Base-by-base conservation (phyloP, 1,284 basidiomycete species). In the Boletus coffeatus region DNA sequence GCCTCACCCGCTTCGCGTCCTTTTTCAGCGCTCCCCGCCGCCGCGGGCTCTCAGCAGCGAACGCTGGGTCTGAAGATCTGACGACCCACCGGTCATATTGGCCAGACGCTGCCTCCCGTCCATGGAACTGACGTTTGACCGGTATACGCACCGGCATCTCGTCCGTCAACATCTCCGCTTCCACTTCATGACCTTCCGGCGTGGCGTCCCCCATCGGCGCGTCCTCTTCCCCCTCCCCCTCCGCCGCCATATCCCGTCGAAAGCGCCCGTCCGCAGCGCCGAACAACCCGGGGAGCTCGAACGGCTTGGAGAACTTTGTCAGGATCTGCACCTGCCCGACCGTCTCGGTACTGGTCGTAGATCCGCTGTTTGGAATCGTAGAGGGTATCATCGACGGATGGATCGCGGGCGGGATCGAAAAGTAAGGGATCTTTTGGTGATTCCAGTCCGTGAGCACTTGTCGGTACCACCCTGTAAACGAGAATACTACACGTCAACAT, bases 371-470 rank as follows among this genome's bases (percentile, higher is more conserved):
- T 65, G 69, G 70, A 74, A 83, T 75, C 6, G 77, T 81, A 4
- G 85, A 85, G 25, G 85, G 90, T 64, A 89, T 79, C 32, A 84
- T 81, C 2, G 92, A 93, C 0, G 89, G 86, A 71, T 94, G 93
- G 3, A 92, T 73, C 3, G 79, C 72, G 0, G 96, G 96, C 25
- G 95, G 93, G 1, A 80, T 74, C 1, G 93, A 93, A 25, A 25
- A 25, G 25, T 94, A 98, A 0, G 91, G 89, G 32, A 98, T 98
- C 72, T 94, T 95, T 70, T 98, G 94, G 66, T 93, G 87, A 72
- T 98, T 98, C 96, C 96, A 98, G 74, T 99, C 96, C 57, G 83
- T 86, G 4, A 99, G 77, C n/a, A 98, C 83, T 14, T 89, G 87
- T 36, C 93, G 2, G 94, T 90, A 62, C 96, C 96, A 37, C 96